phyloP scores from a whole-genome alignment of 1,284 basidiomycete genomes.

The Tremellales sp. region DNA sequence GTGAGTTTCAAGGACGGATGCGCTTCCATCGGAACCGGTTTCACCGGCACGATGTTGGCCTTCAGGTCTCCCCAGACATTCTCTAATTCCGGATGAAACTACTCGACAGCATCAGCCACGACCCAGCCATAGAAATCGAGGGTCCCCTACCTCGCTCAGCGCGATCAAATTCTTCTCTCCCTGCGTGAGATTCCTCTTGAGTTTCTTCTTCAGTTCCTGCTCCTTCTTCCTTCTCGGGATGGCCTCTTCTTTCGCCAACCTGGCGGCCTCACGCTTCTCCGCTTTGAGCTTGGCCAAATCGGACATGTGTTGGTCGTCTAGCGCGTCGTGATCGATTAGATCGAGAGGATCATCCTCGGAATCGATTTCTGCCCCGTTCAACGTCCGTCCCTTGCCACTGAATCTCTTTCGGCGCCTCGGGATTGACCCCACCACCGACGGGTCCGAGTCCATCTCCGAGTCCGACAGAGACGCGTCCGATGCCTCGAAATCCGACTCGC shows the following conservation, averaged over 20 bases:
- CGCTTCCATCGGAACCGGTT: constrained; percentile 70
- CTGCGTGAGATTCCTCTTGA: constrained; percentile 72
- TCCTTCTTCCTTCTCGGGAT: constrained; percentile 52
- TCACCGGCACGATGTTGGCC: constrained; percentile 58
- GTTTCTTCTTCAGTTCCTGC: constrained; percentile 52
- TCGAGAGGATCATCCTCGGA: constrained; percentile 13
- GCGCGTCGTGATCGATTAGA: constrained; percentile 11
- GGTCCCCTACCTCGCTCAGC: constrained; percentile 52
- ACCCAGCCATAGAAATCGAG: constrained; percentile 13
- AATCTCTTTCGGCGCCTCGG: neutral
- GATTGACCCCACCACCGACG: neutral
- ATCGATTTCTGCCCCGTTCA: constrained; percentile 8
- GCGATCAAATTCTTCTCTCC: constrained; percentile 71
- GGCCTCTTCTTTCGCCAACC: constrained; percentile 14
- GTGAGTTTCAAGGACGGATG: constrained; percentile 70
- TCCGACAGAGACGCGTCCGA: neutral
- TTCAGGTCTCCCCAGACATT: constrained; percentile 87
- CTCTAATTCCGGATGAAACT: constrained; percentile 63
- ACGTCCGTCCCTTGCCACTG: neutral
- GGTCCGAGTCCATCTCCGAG: neutral
- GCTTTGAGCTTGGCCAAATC: constrained; percentile 10
- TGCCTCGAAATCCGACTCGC: constrained; percentile 3
- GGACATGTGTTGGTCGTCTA: constrained; percentile 19
- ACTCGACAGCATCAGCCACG: constrained; percentile 5
- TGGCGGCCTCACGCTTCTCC: constrained; percentile 11